Conservation (phyloP, 2,329 filamentous ascomycete species). For the Botrytis galanthina region DNA sequence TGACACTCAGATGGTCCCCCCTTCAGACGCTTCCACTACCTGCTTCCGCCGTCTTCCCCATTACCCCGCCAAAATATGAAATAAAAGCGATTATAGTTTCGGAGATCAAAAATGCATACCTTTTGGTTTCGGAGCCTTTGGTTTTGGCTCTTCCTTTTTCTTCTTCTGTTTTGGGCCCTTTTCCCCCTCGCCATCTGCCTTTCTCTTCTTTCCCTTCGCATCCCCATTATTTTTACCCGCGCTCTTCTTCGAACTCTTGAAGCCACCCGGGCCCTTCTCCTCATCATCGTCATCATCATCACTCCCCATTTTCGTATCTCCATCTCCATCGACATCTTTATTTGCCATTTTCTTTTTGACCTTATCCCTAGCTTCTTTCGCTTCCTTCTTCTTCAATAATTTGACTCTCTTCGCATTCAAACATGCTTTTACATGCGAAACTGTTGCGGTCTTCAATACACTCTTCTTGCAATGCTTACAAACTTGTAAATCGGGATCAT, state of each 20-base stretch:
- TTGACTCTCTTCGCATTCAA: conserved; percentile 58
- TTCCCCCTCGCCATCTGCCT: conserved; percentile 72
- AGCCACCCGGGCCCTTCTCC: conserved; percentile 39
- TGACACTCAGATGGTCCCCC: neutral
- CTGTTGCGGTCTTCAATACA: conserved; percentile 70
- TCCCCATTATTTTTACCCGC: conserved; percentile 60
- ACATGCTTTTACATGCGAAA: conserved; percentile 79
- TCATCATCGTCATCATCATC: conserved; percentile 43
- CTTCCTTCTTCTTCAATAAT: conserved; percentile 39
- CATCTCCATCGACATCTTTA: conserved; percentile 37
- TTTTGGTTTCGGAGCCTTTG: conserved; percentile 81
- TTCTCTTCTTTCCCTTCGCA: conserved; percentile 72
- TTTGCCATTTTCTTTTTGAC: conserved; percentile 43
- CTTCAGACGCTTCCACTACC: neutral
- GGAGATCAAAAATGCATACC: conserved; percentile 45
- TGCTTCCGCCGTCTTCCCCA: neutral
- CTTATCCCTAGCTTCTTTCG: conserved; percentile 41
- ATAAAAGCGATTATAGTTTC: neutral
- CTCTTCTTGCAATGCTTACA: conserved; percentile 97
- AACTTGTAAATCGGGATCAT: conserved; percentile 72
- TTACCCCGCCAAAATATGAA: neutral
- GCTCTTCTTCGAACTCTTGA: conserved; percentile 57
- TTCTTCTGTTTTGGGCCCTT: conserved; percentile 87
- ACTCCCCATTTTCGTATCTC: conserved; percentile 41
- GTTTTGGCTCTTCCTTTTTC: conserved; percentile 89